Evolutionary conservation across 495 filamentous ascomycete species (phyloP).

Genomic region (Lasiosphaeria ovina): DNA sequence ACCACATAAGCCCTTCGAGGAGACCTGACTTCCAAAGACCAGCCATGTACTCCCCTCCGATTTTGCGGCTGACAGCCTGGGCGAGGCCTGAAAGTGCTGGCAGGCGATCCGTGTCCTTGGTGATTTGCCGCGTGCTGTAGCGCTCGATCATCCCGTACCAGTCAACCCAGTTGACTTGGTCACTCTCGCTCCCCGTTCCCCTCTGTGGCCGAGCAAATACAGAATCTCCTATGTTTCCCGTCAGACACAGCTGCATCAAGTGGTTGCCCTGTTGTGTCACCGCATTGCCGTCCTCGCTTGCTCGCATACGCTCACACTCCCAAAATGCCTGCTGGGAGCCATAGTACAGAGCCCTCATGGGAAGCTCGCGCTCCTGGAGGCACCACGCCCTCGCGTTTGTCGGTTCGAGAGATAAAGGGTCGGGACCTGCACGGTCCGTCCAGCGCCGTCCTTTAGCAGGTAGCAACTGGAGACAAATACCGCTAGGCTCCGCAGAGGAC

Average conservation of each 20-base stretch:
- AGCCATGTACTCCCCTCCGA: conserved; percentile 20
- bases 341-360: conserved; percentile 28
- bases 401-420: conserved; percentile 19
- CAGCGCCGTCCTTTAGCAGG: conserved; percentile 5
- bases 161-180: conserved; percentile 13
- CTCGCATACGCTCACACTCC: conserved; percentile 28
- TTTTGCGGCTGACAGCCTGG: conserved; percentile 12
- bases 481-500: background rate
- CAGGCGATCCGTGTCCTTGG: conserved; percentile 33
- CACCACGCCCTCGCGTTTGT: conserved; percentile 36
- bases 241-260: conserved; percentile 13
- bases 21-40: conserved; percentile 29
- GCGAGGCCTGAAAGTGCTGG: conserved; percentile 36
- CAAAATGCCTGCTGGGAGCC: conserved; percentile 26
- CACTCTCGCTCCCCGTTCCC: background rate
- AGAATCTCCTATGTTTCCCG: conserved; percentile 10
- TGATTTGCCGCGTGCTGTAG: conserved; percentile 28
- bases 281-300: conserved; percentile 22
- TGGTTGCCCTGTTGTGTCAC: conserved; percentile 16
- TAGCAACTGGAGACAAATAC: conserved; percentile 15
- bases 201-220: conserved; percentile 13
- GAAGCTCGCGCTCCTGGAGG: conserved; percentile 35
- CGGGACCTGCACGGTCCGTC: background rate
- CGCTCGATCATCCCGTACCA: conserved; percentile 30
- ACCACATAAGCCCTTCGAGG: conserved; percentile 30